Percentiles rank a stretch among this genome's conserved stretches.
Conservation (phyloP, 2,329 filamentous ascomycete genomes). For the Chaetomiaceae sp. region DNA sequence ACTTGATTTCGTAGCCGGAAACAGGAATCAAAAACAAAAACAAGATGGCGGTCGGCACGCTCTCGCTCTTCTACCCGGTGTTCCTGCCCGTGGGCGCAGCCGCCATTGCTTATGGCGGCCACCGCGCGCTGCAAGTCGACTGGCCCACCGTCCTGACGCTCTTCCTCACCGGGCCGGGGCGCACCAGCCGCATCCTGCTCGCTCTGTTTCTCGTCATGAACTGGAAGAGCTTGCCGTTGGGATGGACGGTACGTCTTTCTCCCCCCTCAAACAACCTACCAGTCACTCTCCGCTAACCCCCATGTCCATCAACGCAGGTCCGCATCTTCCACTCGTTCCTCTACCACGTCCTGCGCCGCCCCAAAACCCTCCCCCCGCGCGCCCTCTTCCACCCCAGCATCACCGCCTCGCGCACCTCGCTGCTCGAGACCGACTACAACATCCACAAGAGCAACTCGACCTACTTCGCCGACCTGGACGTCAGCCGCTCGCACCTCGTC, state of each 20-base stretch:
- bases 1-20: too few species aligned
- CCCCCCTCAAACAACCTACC: not conserved
- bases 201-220: conserved; percentile 56
- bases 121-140: conserved; percentile 38
- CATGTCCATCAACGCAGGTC: conserved; percentile 18
- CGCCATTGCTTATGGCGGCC: conserved; percentile 39
- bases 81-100: conserved; percentile 38
- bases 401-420: conserved; percentile 27
- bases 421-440: conserved; percentile 36
- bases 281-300: not conserved
- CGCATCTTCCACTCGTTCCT: conserved; percentile 33
- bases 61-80: conserved; percentile 33
- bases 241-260: conserved; percentile 61
- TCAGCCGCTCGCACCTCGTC: conserved; percentile 74
- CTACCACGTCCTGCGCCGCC: conserved; percentile 26
- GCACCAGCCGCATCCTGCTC: conserved; percentile 46
- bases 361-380: conserved; percentile 23
- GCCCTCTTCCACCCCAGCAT: conserved; percentile 34
- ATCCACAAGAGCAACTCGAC: conserved; percentile 49
- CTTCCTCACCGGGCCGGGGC: conserved; percentile 50
- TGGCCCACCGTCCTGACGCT: conserved; percentile 33
- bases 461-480: conserved; percentile 82
- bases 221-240: conserved; percentile 66
- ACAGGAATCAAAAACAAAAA: too few species aligned
- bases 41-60: conserved; percentile 28